Evolutionary conservation across 2,329 filamentous ascomycete species (phyloP).

Genomic region (Pseudogymnoascus sp.): DNA sequence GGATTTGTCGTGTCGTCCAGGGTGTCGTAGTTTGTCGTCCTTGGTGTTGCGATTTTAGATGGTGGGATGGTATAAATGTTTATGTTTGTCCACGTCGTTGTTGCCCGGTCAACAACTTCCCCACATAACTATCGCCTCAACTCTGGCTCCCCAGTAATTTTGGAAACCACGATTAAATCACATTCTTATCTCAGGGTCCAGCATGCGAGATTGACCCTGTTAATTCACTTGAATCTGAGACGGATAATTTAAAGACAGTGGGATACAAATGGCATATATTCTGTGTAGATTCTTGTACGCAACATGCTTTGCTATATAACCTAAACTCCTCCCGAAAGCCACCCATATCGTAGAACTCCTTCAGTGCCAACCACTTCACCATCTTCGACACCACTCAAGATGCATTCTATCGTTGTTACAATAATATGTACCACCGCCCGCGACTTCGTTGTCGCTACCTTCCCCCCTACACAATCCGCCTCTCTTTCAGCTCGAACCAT

Average conservation of each 20-base stretch:
- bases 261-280: background rate
- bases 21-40: conserved; percentile 10
- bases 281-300: background rate
- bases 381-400: background rate
- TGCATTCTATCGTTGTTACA: background rate
- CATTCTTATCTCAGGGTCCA: background rate
- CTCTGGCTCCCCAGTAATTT: background rate
- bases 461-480: conserved; percentile 41
- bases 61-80: background rate
- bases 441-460: background rate
- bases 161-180: background rate
- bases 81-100: background rate
- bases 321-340: background rate
- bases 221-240: background rate
- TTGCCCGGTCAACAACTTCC: conserved; percentile 2
- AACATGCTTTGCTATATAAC: conserved; percentile 4
- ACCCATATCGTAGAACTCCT: background rate
- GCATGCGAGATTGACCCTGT: background rate
- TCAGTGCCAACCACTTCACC: background rate
- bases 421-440: conserved; percentile 15
- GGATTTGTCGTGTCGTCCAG: conserved; percentile 15
- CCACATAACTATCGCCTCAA: background rate
- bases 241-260: background rate
- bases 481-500: conserved; percentile 62
- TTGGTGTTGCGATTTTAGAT: conserved; percentile 4